These are phyloP conservation scores for Fusarium sp. DNA, from an alignment of 2,329 filamentous ascomycete genomes.

Conservation along the genomic window DNA sequence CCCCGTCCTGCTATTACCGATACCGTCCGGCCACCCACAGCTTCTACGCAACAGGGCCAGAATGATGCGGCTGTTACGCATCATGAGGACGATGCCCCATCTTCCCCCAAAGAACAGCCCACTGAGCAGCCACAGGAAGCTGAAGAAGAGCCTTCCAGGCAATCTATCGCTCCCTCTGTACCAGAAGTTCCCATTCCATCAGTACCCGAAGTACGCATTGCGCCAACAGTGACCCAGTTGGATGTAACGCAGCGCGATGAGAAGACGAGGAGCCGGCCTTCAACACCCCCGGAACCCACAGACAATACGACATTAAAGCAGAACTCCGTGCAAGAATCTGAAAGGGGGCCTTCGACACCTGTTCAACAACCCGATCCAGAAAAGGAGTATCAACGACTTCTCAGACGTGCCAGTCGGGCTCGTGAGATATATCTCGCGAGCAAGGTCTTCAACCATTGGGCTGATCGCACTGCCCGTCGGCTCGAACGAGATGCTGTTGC, in stretches of 20 bases:
- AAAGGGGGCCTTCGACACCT: slow-evolving; percentile 20
- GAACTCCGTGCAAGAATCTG: slow-evolving; percentile 1
- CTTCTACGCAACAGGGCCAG: slow-evolving; percentile 10
- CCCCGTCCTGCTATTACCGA: slow-evolving; percentile 16
- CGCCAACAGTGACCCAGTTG: slow-evolving; percentile 1
- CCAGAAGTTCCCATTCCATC: slow-evolving; percentile 3
- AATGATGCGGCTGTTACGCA: neutral
- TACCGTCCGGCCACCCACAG: slow-evolving; percentile 18
- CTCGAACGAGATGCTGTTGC: slow-evolving; percentile 75
- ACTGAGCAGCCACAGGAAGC: neutral
- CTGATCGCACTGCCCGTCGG: slow-evolving; percentile 72
- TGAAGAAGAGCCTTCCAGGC: slow-evolving; percentile 7
- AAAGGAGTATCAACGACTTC: slow-evolving; percentile 35
- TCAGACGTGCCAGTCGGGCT: slow-evolving; percentile 69
- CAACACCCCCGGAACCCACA: slow-evolving; percentile 7
- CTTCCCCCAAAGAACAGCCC: slow-evolving; percentile 2
- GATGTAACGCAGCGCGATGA: slow-evolving; percentile 14
- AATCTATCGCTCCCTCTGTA: neutral
- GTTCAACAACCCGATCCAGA: slow-evolving; percentile 13
- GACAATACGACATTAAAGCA: neutral
- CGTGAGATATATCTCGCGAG: slow-evolving; percentile 71
- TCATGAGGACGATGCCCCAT: slow-evolving; percentile 6
- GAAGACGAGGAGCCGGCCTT: slow-evolving; percentile 9
- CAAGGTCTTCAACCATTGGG: slow-evolving; percentile 67
- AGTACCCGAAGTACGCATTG: slow-evolving; percentile 2